Evolutionary conservation across 2,329 filamentous ascomycete genomes (phyloP).

Genomic region (Trichoderma koningiopsis): DNA sequence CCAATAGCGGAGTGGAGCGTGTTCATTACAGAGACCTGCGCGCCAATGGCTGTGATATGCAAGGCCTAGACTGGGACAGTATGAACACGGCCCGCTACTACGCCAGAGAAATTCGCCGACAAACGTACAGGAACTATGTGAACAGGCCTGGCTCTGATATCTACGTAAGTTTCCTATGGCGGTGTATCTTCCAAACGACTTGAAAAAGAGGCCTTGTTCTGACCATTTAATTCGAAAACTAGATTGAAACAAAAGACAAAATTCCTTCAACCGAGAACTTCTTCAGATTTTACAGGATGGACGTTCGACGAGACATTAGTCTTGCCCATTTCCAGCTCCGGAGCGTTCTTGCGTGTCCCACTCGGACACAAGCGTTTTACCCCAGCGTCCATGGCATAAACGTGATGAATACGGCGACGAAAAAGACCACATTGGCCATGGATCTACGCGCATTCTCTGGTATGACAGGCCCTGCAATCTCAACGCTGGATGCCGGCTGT

Average conservation of each 20-base stretch:
- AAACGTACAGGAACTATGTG: slow-evolving; percentile 60
- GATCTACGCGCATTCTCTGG: slow-evolving; percentile 44
- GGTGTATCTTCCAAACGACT: background rate
- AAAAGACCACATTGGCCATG: slow-evolving; percentile 49
- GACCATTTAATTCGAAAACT: background rate
- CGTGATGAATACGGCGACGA: slow-evolving; percentile 55
- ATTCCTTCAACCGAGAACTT: slow-evolving; percentile 50
- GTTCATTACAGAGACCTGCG: slow-evolving; percentile 50
- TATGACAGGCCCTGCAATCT: slow-evolving; percentile 45
- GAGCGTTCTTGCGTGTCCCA: slow-evolving; percentile 61
- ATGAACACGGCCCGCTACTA: slow-evolving; percentile 53
- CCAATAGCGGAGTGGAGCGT: slow-evolving; percentile 28
- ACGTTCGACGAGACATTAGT: slow-evolving; percentile 55
- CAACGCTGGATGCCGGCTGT: slow-evolving; percentile 54
- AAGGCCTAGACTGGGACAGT: slow-evolving; percentile 60
- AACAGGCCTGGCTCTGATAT: slow-evolving; percentile 55
- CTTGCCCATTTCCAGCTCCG: slow-evolving; percentile 69
- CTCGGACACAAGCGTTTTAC: slow-evolving; percentile 60
- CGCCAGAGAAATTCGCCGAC: slow-evolving; percentile 51
- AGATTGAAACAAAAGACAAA: slow-evolving; percentile 7
- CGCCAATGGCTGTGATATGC: slow-evolving; percentile 60
- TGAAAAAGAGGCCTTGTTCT: background rate
- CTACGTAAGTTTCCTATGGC: background rate
- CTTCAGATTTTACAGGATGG: slow-evolving; percentile 61
- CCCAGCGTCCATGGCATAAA: slow-evolving; percentile 53